These are phyloP conservation scores for Mycosphaerella arachidis DNA, from an alignment of 2,329 filamentous ascomycete species.

Conservation along the genomic window DNA sequence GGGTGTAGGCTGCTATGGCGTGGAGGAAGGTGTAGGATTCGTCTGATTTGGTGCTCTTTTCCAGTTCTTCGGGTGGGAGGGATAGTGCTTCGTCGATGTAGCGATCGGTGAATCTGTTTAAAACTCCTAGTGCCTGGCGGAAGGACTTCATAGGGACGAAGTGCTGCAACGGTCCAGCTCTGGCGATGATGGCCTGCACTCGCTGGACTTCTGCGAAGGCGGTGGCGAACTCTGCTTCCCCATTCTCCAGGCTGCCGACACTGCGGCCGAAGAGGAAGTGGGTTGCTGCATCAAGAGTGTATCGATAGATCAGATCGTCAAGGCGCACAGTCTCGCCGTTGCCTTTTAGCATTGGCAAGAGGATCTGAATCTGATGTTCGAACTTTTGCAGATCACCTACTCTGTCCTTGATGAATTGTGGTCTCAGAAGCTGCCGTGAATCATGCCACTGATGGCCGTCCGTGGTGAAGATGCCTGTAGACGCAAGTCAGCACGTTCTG, in stretches of 20 bases:
- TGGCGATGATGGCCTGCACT: conserved; percentile 63
- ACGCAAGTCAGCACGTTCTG: conserved; percentile 3
- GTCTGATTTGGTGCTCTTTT: conserved; percentile 67
- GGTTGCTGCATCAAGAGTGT: conserved; percentile 78
- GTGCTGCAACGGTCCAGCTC: conserved; percentile 59
- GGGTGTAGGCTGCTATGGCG: conserved; percentile 75
- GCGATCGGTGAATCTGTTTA: conserved; percentile 71
- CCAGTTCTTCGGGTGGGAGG: conserved; percentile 66
- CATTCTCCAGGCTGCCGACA: conserved; percentile 57
- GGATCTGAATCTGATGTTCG: conserved; percentile 68
- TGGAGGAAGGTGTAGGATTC: conserved; percentile 79
- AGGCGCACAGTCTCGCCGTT: conserved; percentile 59
- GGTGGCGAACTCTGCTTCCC: conserved; percentile 65
- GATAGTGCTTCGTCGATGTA: conserved; percentile 72
- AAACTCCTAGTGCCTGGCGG: conserved; percentile 58
- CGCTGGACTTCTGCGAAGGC: conserved; percentile 77
- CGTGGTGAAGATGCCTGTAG: conserved; percentile 58
- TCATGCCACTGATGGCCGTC: conserved; percentile 76
- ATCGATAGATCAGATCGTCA: conserved; percentile 74
- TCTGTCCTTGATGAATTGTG: conserved; percentile 81
- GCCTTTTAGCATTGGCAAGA: conserved; percentile 61
- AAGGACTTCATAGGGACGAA: conserved; percentile 64
- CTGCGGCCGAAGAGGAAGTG: conserved; percentile 80
- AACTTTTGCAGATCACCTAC: conserved; percentile 78
- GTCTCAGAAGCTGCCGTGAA: conserved; percentile 75